A percentile compares a stretch with the other conserved stretches of the same genome.
Evolutionary conservation across 176 grass and related monocot species (phyloP).

Genomic region (Hordeum vulgare): DNA sequence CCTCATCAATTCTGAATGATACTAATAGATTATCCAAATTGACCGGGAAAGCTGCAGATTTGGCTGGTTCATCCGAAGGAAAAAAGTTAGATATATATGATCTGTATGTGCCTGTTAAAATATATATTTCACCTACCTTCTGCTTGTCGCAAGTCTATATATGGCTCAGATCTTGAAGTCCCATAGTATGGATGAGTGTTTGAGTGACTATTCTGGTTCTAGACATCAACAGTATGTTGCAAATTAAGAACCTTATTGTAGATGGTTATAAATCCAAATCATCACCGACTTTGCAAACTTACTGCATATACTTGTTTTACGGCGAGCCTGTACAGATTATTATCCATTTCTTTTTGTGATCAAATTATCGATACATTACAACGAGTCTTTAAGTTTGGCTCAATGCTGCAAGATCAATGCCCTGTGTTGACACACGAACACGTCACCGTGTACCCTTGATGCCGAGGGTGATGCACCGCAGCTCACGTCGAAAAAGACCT

Average conservation of each 20-base stretch:
- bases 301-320: background rate
- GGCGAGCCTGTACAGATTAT: background rate
- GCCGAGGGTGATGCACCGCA: too few species aligned
- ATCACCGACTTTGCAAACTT: too few species aligned
- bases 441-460: too few species aligned
- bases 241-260: background rate
- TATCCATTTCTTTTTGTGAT: background rate
- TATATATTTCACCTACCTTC: too few species aligned
- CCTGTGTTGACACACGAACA: too few species aligned
- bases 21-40: slow-evolving; percentile 81
- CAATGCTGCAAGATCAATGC: background rate
- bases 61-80: slow-evolving; percentile 50
- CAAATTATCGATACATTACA: background rate
- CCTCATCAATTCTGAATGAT: slow-evolving; percentile 19
- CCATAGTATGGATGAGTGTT: background rate
- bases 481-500: too few species aligned
- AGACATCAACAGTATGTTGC: background rate
- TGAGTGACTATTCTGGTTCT: background rate
- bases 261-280: background rate
- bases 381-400: background rate
- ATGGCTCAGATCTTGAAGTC: background rate
- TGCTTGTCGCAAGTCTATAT: too few species aligned
- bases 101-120: too few species aligned
- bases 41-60: slow-evolving; percentile 45
- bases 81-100: slow-evolving; percentile 44